Evolutionary conservation across 805 yeast genomes (phyloP).

Genomic region (Nakazawaea ambrosiae): DNA sequence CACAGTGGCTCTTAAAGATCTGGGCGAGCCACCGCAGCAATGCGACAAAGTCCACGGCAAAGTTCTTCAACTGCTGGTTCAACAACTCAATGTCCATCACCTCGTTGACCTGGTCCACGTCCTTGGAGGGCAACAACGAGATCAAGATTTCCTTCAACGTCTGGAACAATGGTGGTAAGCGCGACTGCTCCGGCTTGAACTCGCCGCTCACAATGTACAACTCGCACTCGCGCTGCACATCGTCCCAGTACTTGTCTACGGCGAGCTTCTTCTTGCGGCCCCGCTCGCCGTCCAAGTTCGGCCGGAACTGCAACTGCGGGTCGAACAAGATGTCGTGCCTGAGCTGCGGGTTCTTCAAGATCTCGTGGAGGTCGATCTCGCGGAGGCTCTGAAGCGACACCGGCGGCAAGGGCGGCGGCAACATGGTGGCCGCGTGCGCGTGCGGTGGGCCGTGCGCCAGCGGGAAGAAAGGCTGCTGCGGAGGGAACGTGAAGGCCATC

Average conservation of each 20-base stretch:
- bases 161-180: conserved; percentile 64
- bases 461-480: conserved; percentile 10
- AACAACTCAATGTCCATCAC: conserved; percentile 71
- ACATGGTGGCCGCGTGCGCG: conserved; percentile 12
- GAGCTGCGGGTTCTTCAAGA: conserved; percentile 83
- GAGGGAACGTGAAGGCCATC: conserved; percentile 9
- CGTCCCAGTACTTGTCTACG: conserved; percentile 80
- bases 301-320: conserved; percentile 86
- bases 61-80: conserved; percentile 65
- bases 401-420: conserved; percentile 54
- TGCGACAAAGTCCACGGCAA: conserved; percentile 65
- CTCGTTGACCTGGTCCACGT: conserved; percentile 57
- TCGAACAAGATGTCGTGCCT: conserved; percentile 92
- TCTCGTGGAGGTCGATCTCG: conserved; percentile 84
- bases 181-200: conserved; percentile 19
- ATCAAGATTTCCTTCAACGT: conserved; percentile 74
- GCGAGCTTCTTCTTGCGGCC: conserved; percentile 70
- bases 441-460: conserved; percentile 23
- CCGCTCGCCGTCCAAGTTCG: conserved; percentile 85
- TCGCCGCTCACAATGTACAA: conserved; percentile 27
- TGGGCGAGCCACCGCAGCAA: conserved; percentile 69
- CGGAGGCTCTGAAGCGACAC: conserved; percentile 73
- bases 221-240: conserved; percentile 61
- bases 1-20: conserved; percentile 83
- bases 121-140: conserved; percentile 71